These are phyloP conservation scores for Xanthoparmelia taractica DNA, from an alignment of 495 filamentous ascomycete species.

Conservation along the genomic window DNA sequence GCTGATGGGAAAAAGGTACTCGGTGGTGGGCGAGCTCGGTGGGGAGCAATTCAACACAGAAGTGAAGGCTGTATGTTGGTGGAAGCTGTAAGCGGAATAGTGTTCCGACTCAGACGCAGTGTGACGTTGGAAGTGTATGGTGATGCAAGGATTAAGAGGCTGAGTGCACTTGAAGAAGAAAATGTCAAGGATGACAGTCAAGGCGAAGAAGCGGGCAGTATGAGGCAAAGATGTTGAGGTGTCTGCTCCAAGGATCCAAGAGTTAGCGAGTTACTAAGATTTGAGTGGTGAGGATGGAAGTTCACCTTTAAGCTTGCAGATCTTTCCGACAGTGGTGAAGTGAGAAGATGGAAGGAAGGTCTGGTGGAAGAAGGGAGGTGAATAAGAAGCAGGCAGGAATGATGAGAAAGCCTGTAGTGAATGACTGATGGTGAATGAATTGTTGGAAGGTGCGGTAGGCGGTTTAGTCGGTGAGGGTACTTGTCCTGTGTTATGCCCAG, in stretches of 20 bases:
- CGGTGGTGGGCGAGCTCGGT: neutral
- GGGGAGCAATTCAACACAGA: neutral
- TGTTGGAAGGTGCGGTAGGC: neutral
- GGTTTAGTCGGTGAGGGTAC: constrained; percentile 1
- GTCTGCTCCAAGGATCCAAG: constrained; percentile 12
- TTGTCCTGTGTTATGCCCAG: constrained; percentile 16
- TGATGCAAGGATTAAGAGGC: neutral
- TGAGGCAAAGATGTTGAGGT: constrained; percentile 2
- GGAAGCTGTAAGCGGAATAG: neutral
- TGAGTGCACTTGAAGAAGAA: neutral
- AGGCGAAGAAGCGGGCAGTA: neutral
- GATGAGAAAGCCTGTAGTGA: constrained; percentile 3
- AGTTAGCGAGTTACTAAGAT: constrained; percentile 5
- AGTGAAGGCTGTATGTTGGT: neutral
- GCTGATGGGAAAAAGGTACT: neutral
- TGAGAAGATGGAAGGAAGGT: constrained; percentile 9
- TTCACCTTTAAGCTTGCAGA: constrained; percentile 5
- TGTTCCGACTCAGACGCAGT: neutral
- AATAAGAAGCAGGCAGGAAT: constrained; percentile 9
- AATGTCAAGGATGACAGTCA: constrained; percentile 1
- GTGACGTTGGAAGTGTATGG: neutral
- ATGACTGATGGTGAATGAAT: neutral
- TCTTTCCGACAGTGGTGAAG: neutral
- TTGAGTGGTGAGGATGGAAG: neutral
- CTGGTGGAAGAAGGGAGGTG: neutral